Evolutionary conservation across 768 basidiomycete genomes (phyloP).

Genomic region (Boletus subparvulus): DNA sequence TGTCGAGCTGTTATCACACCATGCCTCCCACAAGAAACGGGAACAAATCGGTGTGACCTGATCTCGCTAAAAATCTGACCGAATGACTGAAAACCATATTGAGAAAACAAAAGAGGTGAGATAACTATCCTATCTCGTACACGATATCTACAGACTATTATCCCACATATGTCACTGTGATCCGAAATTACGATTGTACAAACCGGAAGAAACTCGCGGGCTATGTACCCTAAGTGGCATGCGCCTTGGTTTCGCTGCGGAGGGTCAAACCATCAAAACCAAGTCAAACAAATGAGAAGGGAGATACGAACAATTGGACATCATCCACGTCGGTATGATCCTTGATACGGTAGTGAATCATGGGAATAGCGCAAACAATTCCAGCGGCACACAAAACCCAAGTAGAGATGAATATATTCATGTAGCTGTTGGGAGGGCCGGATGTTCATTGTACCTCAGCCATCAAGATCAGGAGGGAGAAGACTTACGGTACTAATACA

Average conservation of each 20-base stretch:
- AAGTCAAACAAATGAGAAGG: background rate
- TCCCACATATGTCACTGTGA: background rate
- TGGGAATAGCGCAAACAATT: constrained; percentile 65
- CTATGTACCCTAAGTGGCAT: background rate
- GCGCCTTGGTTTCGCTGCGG: constrained; percentile 13
- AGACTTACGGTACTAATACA: constrained; percentile 55
- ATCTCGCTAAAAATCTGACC: background rate
- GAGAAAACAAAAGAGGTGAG: too few relatives aligned
- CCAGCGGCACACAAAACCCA: constrained; percentile 71
- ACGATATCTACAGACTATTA: background rate
- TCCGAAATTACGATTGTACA: background rate
- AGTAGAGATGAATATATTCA: constrained; percentile 72
- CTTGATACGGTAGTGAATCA: constrained; percentile 70
- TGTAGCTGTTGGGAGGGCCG: constrained; percentile 40
- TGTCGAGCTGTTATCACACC: background rate
- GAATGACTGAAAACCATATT: too few relatives aligned
- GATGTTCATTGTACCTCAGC: background rate
- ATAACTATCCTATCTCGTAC: too few relatives aligned
- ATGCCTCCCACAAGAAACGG: background rate
- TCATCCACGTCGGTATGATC: constrained; percentile 56
- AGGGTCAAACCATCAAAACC: background rate
- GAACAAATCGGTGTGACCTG: background rate
- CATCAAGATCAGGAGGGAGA: background rate
- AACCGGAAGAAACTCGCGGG: background rate
- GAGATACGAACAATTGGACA: constrained; percentile 43